Evolutionary conservation across 768 basidiomycete species (phyloP).

Genomic region (Podaxis pistillaris): DNA sequence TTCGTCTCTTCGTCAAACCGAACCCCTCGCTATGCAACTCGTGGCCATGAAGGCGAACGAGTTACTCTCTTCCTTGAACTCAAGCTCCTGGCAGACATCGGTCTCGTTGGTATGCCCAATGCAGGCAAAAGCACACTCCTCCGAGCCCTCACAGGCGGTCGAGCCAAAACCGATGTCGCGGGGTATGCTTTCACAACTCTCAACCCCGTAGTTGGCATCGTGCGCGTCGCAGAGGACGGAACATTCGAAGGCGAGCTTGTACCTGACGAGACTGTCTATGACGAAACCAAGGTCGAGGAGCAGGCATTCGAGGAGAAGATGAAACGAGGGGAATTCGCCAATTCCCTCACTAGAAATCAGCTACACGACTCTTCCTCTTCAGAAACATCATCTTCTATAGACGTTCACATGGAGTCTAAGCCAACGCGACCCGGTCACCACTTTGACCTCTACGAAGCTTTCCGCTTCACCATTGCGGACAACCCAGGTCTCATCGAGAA

Average conservation of each 20-base stretch:
- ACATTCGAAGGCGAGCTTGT: constrained; percentile 63
- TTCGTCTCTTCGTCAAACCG: constrained; percentile 69
- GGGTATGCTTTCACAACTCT: constrained; percentile 94
- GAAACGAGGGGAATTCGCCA: constrained; percentile 52
- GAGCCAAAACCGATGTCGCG: constrained; percentile 82
- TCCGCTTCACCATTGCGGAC: constrained; percentile 95
- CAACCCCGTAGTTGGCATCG: constrained; percentile 91
- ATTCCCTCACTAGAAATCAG: constrained; percentile 52
- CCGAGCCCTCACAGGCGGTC: constrained; percentile 82
- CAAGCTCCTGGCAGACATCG: constrained; percentile 93
- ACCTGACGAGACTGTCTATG: constrained; percentile 46
- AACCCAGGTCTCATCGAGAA: constrained; percentile 95
- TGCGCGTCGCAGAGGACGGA: constrained; percentile 79
- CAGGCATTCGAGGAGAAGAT: constrained; percentile 41
- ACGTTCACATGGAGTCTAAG: constrained; percentile 2
- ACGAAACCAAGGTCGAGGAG: constrained; percentile 65
- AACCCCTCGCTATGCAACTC: constrained; percentile 84
- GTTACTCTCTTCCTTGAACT: constrained; percentile 87
- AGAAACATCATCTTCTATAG: constrained; percentile 13
- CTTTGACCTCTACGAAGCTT: constrained; percentile 66
- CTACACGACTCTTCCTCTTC: constrained; percentile 20
- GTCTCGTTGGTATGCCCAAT: constrained; percentile 94
- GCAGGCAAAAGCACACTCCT: constrained; percentile 92
- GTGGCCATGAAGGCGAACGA: constrained; percentile 72
- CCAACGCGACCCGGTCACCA: constrained; percentile 35